These are phyloP conservation scores for Coemansia sp. DNA, from an alignment of 371 early-diverging fungal species.

Conservation along the genomic window DNA sequence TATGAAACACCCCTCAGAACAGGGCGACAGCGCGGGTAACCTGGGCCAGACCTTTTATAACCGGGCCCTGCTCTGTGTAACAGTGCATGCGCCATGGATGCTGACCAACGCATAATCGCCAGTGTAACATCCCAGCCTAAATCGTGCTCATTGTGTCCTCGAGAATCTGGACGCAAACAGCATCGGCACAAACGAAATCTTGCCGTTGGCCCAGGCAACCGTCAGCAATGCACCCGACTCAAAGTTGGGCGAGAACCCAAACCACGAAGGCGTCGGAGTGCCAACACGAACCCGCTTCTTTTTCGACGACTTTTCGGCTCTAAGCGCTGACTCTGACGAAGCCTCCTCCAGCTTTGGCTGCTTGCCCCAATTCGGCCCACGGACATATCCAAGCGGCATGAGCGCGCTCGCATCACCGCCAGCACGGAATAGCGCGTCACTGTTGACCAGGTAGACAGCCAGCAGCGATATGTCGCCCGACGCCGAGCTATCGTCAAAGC, in stretches of 20 bases:
- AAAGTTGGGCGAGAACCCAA: constrained; percentile 51
- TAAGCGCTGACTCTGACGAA: neutral
- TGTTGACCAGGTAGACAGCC: constrained; percentile 37
- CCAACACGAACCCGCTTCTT: constrained; percentile 42
- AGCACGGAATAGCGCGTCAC: constrained; percentile 37
- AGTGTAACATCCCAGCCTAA: neutral
- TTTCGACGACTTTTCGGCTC: constrained; percentile 11
- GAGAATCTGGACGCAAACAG: constrained; percentile 24
- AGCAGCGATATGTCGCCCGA: constrained; percentile 43
- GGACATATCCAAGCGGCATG: constrained; percentile 53
- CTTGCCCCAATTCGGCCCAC: constrained; percentile 53
- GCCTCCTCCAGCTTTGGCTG: constrained; percentile 11
- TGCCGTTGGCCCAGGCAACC: constrained; percentile 58
- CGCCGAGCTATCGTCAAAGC: constrained; percentile 53
- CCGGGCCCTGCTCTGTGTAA: neutral
- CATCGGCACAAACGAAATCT: constrained; percentile 54
- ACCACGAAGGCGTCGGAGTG: constrained; percentile 40
- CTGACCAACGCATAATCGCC: neutral
- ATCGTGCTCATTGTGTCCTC: neutral
- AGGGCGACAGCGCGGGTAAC: neutral
- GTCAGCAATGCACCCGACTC: constrained; percentile 53
- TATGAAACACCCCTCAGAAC: neutral
- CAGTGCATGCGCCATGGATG: neutral
- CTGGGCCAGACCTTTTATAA: neutral
- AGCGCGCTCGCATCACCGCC: constrained; percentile 34